phyloP scores from a whole-genome alignment of 805 yeast genomes.

The Pichia paraexigua region DNA sequence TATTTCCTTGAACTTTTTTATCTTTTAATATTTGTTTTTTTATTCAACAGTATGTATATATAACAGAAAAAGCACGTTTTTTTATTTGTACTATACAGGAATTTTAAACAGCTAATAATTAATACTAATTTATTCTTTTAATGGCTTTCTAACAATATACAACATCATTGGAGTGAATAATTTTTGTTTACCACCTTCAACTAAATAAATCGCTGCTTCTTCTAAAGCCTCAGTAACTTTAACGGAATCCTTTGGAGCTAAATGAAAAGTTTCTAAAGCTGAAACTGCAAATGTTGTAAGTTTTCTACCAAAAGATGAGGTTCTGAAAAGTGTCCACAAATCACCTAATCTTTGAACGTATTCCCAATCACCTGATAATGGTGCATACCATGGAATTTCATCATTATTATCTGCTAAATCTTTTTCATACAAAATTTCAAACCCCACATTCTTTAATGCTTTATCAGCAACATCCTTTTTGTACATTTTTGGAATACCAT shows the following conservation, averaged over 20 bases:
- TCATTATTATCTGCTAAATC: conserved; percentile 82
- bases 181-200: conserved; percentile 83
- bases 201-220: conserved; percentile 93
- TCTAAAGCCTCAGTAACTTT: conserved; percentile 90
- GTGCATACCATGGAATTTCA: conserved; percentile 95
- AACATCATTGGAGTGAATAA: conserved; percentile 98
- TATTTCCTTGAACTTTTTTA: not conserved
- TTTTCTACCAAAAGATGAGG: conserved; percentile 78
- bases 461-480: conserved; percentile 74
- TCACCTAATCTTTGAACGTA: conserved; percentile 75
- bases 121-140: conserved; percentile 14
- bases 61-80: not conserved
- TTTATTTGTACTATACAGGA: not conserved
- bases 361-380: conserved; percentile 89
- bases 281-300: conserved; percentile 77
- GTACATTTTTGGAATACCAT: conserved; percentile 98
- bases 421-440: conserved; percentile 62
- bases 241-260: conserved; percentile 89
- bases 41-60: no score
- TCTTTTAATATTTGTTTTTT: no score
- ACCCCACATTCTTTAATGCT: conserved; percentile 83
- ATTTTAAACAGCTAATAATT: not conserved
- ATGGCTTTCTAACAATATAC: conserved; percentile 81
- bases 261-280: conserved; percentile 70
- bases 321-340: conserved; percentile 77